These are phyloP conservation scores for Conringia planisiliqua DNA, from an alignment of 345 rosid genomes.

Conservation along the genomic window DNA sequence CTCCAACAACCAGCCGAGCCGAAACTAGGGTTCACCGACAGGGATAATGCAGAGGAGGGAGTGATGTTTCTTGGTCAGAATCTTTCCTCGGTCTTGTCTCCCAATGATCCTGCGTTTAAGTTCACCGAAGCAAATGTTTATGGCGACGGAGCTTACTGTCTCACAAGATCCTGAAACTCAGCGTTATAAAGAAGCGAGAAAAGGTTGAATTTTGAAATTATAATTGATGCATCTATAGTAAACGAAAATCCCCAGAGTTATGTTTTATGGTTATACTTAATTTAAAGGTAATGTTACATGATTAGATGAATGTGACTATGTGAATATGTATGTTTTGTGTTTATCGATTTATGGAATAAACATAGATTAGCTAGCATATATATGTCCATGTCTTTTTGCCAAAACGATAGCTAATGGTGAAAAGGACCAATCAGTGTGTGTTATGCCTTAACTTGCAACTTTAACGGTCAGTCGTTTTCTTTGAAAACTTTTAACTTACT, in stretches of 20 bases:
- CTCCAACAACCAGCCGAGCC: neutral
- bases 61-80: slow-evolving; percentile 34
- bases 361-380: neutral
- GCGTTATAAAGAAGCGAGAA: neutral
- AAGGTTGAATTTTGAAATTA: neutral
- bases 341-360: slow-evolving; percentile 14
- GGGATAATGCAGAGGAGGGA: slow-evolving; percentile 2
- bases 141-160: neutral
- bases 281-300: slow-evolving; percentile 11
- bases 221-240: neutral
- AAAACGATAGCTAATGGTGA: neutral
- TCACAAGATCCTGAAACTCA: slow-evolving; percentile 5
- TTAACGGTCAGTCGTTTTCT: slow-evolving; percentile 22
- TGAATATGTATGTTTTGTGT: slow-evolving; percentile 11
- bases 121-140: neutral
- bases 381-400: neutral
- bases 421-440: slow-evolving; percentile 1
- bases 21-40: slow-evolving; percentile 18
- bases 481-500: neutral
- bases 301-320: slow-evolving; percentile 12
- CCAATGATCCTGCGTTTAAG: neutral
- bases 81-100: slow-evolving; percentile 26
- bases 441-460: neutral
- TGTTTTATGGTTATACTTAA: slow-evolving; percentile 13
- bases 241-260: neutral